Base-by-base conservation (phyloP, 2,329 filamentous ascomycete species). In the Penicillium paneum region DNA sequence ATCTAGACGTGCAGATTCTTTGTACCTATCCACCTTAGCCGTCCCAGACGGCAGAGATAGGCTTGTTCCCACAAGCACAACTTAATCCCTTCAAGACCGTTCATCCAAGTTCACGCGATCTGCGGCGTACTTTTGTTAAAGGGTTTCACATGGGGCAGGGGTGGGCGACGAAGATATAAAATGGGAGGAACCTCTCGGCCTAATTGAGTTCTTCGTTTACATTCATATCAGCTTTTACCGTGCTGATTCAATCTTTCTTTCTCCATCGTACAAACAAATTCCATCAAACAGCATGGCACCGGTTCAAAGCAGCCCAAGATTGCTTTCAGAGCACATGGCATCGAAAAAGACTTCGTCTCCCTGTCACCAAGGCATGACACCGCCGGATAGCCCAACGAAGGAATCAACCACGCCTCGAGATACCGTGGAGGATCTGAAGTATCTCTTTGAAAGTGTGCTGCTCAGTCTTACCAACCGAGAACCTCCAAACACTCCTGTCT, bases 401-500 rank as follows among this genome's bases (percentile, higher is more conserved):
- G 50, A 12, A 15, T 17, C 31, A 12, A 2, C 26, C 21, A 29
- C 2, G 19, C 3, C 44, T 47, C 51, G 2, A 12, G 28, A 26
- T 17, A 55, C 21, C n/a, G 0, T 55, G 24, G 19, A 55, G 40
- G 52, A 55, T 46, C 44, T 52, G 29, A 55, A 26, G 35, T 40
- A 43, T 49, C 52, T 52, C 43, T 57, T 57, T 54, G 32, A 55
- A 19, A 57, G 43, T 1, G 47, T 8, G 43, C 28, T 48, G 28
- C 28, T 42, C 26, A 29, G 35, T 40, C 43, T 57, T 52, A 32
- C 52, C 28, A 19, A 55, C 35, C n/a, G 19, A 45, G 55, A 49
- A 24, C 52, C 55, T 49, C 55, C 21, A 57, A 57, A 55, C 34
- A 55, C 55, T 38, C 52, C 52, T 40, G 29, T 57, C 28, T 51